These are phyloP conservation scores for Puccinellia tenuiflora DNA, from an alignment of 176 grass and related monocot species.

Conservation along the genomic window DNA sequence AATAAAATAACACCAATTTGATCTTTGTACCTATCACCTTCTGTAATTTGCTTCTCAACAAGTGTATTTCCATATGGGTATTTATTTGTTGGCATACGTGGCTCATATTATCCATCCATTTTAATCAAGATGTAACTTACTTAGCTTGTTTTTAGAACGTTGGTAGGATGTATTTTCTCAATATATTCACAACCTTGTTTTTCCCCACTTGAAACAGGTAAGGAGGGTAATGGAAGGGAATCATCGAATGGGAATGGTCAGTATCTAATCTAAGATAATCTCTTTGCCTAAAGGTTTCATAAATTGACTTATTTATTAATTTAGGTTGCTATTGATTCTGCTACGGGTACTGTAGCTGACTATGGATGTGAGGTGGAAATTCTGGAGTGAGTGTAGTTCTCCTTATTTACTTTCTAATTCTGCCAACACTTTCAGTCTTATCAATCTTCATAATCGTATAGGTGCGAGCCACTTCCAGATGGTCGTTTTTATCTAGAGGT, in stretches of 20 bases:
- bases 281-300: conserved; percentile 12
- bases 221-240: conserved; percentile 99
- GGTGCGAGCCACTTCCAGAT: conserved; percentile 95
- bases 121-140: not conserved
- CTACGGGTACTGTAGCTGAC: conserved; percentile 81
- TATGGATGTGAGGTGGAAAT: conserved; percentile 99
- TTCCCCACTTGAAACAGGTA: conserved; percentile 46
- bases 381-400: conserved; percentile 69
- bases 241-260: conserved; percentile 97
- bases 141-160: not conserved
- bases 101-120: not conserved
- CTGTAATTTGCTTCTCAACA: not conserved
- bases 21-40: conserved; percentile 15
- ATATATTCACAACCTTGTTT: conserved; percentile 10
- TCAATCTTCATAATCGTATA: conserved; percentile 34
- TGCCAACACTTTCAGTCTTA: conserved; percentile 22
- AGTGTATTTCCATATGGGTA: not conserved
- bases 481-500: conserved; percentile 94
- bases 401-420: conserved; percentile 18
- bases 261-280: not conserved
- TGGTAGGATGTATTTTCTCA: conserved; percentile 3
- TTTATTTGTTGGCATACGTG: conserved; percentile 14
- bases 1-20: not conserved
- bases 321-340: conserved; percentile 85
- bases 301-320: conserved; percentile 23